phyloP scores from a whole-genome alignment of 805 yeast genomes.

The Ogataea corticis region DNA sequence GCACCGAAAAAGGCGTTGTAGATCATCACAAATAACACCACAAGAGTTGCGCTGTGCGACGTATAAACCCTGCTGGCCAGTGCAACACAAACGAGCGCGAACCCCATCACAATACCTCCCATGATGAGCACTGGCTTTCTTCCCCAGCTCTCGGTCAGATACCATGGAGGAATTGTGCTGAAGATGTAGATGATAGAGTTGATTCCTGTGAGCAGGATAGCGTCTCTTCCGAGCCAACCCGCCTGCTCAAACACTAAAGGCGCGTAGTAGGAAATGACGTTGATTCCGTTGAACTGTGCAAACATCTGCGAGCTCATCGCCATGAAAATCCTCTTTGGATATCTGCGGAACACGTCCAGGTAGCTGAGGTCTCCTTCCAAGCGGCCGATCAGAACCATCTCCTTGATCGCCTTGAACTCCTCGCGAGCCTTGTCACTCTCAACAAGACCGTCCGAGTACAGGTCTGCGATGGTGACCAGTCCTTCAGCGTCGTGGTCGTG shows the following conservation, averaged over 20 bases:
- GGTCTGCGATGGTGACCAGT: constrained; percentile 77
- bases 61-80: constrained; percentile 52
- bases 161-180: constrained; percentile 89
- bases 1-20: constrained; percentile 85
- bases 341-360: constrained; percentile 71
- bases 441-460: constrained; percentile 76
- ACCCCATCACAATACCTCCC: constrained; percentile 81
- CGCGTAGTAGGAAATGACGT: constrained; percentile 89
- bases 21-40: constrained; percentile 73
- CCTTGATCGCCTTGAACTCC: constrained; percentile 82
- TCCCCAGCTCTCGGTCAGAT: constrained; percentile 88
- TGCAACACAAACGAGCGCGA: constrained; percentile 65
- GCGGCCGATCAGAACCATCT: constrained; percentile 70
- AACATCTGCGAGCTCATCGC: constrained; percentile 91
- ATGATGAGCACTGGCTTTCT: constrained; percentile 77
- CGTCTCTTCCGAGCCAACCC: constrained; percentile 89
- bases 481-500: constrained; percentile 84
- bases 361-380: constrained; percentile 81
- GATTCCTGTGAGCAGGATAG: constrained; percentile 88
- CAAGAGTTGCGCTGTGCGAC: constrained; percentile 60
- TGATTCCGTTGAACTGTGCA: constrained; percentile 93
- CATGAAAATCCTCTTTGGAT: constrained; percentile 74
- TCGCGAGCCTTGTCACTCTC: constrained; percentile 65
- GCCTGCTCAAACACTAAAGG: constrained; percentile 94
- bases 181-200: constrained; percentile 55